Percentiles rank a stretch among this genome's conserved stretches.
Evolutionary conservation across 2,329 filamentous ascomycete genomes (phyloP).

Genomic region (Pseudogymnoascus sp.): DNA sequence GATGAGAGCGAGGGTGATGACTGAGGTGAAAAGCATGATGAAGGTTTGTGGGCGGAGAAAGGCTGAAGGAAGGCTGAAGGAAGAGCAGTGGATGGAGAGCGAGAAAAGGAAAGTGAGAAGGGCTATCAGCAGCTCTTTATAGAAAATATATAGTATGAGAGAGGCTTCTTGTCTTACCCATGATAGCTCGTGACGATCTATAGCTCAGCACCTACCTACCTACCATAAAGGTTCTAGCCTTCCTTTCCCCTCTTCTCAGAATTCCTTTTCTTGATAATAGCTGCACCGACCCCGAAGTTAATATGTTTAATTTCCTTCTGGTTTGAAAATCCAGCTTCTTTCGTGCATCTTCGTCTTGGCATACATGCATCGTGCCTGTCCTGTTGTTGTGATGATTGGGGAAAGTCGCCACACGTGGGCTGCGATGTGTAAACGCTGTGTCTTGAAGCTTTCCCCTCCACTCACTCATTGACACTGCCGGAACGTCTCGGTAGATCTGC

Average conservation of each 20-base stretch:
- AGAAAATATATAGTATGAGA: neutral
- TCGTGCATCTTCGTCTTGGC: neutral
- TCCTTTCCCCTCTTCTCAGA: neutral
- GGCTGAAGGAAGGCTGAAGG: neutral
- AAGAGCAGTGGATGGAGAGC: neutral
- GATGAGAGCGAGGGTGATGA: conserved; percentile 14
- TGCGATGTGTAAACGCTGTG: neutral
- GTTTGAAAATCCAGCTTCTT: neutral
- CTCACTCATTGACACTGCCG: neutral
- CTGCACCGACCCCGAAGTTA: neutral
- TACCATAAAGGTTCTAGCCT: conserved; percentile 2
- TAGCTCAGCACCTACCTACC: neutral
- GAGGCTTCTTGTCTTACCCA: conserved; percentile 2
- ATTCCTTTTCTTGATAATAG: neutral
- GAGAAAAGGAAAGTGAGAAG: neutral
- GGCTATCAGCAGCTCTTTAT: neutral
- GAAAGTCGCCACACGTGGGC: neutral
- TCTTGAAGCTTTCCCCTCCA: neutral
- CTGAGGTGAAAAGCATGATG: conserved; percentile 18
- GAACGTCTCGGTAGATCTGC: conserved; percentile 6
- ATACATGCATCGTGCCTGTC: neutral
- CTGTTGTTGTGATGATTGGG: neutral
- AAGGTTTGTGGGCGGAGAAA: neutral
- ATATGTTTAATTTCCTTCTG: conserved; percentile 8
- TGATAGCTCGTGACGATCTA: conserved; percentile 4